These are phyloP conservation scores for Xylariomycetidae sp. DNA, from an alignment of 2,329 filamentous ascomycete species.

Conservation along the genomic window DNA sequence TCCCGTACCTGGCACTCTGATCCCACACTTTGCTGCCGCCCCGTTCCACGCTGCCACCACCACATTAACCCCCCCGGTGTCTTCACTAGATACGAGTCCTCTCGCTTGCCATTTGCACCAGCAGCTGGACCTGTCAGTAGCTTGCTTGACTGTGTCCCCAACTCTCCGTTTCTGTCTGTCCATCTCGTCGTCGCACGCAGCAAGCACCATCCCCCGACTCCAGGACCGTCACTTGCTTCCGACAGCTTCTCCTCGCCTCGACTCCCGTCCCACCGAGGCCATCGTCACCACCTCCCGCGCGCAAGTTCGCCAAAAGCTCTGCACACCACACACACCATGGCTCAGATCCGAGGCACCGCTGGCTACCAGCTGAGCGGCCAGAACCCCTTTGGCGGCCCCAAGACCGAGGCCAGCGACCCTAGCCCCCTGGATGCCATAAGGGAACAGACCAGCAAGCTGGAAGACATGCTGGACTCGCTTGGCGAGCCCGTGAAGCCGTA, in stretches of 20 bases:
- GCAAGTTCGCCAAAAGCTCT: slow-evolving; percentile 14
- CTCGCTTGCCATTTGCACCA: background rate
- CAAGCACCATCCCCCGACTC: too few species aligned
- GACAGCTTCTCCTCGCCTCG: background rate
- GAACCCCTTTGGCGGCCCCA: slow-evolving; percentile 62
- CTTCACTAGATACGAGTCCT: too few species aligned
- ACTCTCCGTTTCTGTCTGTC: background rate
- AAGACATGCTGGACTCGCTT: slow-evolving; percentile 81
- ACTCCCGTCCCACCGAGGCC: slow-evolving; percentile 1
- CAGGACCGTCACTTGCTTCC: background rate
- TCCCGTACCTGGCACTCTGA: background rate
- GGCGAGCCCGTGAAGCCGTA: slow-evolving; percentile 95
- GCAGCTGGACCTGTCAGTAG: background rate
- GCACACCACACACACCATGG: slow-evolving; percentile 27
- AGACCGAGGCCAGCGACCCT: slow-evolving; percentile 58
- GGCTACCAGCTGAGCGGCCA: slow-evolving; percentile 78
- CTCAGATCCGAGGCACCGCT: slow-evolving; percentile 57
- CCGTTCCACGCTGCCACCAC: slow-evolving; percentile 4
- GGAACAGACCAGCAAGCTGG: slow-evolving; percentile 96
- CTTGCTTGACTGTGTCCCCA: background rate
- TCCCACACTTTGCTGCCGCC: slow-evolving; percentile 1
- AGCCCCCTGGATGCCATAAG: slow-evolving; percentile 83
- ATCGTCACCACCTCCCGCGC: background rate
- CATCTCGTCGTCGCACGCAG: background rate
- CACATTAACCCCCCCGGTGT: too few species aligned